Conservation (phyloP, 2,329 filamentous ascomycete genomes). For the Exophiala sp. region DNA sequence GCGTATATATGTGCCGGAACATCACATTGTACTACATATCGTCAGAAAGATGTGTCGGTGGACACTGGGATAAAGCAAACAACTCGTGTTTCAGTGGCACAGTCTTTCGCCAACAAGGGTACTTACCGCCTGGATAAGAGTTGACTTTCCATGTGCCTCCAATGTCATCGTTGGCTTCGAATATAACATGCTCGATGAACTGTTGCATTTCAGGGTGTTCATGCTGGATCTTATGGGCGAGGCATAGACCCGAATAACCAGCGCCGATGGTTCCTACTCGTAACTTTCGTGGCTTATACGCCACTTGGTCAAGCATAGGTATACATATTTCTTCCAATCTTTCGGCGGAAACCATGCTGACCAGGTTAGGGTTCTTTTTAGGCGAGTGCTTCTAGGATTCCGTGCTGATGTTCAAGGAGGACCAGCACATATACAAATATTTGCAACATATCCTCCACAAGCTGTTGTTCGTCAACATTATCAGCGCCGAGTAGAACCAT, state of each 20-base stretch:
- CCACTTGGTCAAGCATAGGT: constrained; percentile 19
- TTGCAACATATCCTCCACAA: no score
- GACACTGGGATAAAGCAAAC: no score
- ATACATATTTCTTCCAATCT: constrained; percentile 21
- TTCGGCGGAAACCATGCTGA: constrained; percentile 16
- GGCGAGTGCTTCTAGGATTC: not conserved
- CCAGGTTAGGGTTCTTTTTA: not conserved
- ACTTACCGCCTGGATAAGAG: constrained; percentile 36
- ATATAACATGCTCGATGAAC: constrained; percentile 40
- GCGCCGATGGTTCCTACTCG: constrained; percentile 29
- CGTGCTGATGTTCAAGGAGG: not conserved
- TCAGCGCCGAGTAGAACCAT: no score
- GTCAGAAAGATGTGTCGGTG: no score
- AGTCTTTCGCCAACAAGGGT: no score
- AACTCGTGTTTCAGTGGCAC: no score
- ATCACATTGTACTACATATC: constrained; percentile 48
- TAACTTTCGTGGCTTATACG: constrained; percentile 21
- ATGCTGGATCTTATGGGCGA: constrained; percentile 42
- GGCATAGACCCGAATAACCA: constrained; percentile 35
- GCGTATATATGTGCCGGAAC: constrained; percentile 60
- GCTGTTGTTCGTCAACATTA: no score
- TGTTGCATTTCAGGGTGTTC: constrained; percentile 33
- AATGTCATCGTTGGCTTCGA: constrained; percentile 40
- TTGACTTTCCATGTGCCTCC: constrained; percentile 45
- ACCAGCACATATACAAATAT: no score